phyloP scores from a whole-genome alignment of 345 rosid species.

The rapeseed (Brassica napus) region Da-Ae NC_063439.1:18467001-18467500 shows the following conservation, averaged over 20 bases:
- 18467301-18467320: slow-evolving; percentile 62
- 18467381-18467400: slow-evolving; percentile 78
- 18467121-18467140: slow-evolving; percentile 58
- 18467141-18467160: slow-evolving; percentile 68
- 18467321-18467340: slow-evolving; percentile 56
- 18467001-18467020: neutral
- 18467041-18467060: slow-evolving; percentile 66
- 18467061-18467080: slow-evolving; percentile 61
- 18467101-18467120: slow-evolving; percentile 89
- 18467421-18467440: slow-evolving; percentile 89
- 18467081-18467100: slow-evolving; percentile 76
- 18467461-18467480: neutral
- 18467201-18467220: slow-evolving; percentile 58
- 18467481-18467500: slow-evolving; percentile 22
- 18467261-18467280: slow-evolving; percentile 53
- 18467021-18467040: slow-evolving; percentile 46
- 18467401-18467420: slow-evolving; percentile 98
- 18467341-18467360: slow-evolving; percentile 58
- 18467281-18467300: slow-evolving; percentile 56
- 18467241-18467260: slow-evolving; percentile 63
- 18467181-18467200: slow-evolving; percentile 63
- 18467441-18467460: slow-evolving; percentile 61
- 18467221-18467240: slow-evolving; percentile 52
- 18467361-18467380: slow-evolving; percentile 68
- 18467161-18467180: slow-evolving; percentile 68